A percentile compares a stretch with the other conserved stretches of the same genome.
These are phyloP conservation scores for Gloeophyllum trabeum DNA, from an alignment of 768 basidiomycete genomes.

Conservation along the genomic window DNA sequence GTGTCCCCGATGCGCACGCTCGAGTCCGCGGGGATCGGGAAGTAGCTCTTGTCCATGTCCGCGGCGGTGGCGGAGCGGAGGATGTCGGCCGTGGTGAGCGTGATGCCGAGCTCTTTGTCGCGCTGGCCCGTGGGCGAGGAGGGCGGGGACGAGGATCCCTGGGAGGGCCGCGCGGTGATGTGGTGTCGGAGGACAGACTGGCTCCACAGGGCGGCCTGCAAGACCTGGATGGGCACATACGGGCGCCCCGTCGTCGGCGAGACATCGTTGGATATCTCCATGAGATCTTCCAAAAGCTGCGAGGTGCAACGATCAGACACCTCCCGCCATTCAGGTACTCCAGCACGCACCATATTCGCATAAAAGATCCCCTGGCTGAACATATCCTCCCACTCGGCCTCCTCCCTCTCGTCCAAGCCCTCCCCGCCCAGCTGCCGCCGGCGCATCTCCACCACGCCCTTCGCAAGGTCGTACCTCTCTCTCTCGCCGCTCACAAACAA, in stretches of 20 bases:
- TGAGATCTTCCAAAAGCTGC: constrained; percentile 72
- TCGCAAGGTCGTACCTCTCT: constrained; percentile 72
- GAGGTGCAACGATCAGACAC: constrained; percentile 6
- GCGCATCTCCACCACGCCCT: constrained; percentile 64
- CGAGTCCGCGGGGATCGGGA: constrained; percentile 55
- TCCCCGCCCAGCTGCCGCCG: constrained; percentile 32
- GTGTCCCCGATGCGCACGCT: constrained; percentile 70
- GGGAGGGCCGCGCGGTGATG: constrained; percentile 28
- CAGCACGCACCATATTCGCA: constrained; percentile 60
- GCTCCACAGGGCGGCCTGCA: constrained; percentile 77
- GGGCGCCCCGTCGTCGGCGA: constrained; percentile 60
- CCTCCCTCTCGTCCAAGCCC: constrained; percentile 39
- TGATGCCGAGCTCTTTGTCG: constrained; percentile 60
- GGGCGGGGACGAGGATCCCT: constrained; percentile 20
- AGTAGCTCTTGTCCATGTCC: constrained; percentile 31
- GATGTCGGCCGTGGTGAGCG: constrained; percentile 43
- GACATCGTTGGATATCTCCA: constrained; percentile 59
- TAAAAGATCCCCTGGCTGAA: constrained; percentile 79
- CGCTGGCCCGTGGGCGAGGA: constrained; percentile 19
- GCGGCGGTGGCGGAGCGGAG: constrained; percentile 9
- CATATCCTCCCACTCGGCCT: constrained; percentile 55
- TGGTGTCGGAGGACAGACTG: constrained; percentile 56
- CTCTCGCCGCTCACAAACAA: constrained; percentile 73
- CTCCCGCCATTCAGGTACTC: neutral
- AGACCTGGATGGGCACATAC: constrained; percentile 52